Evolutionary conservation across 2,329 filamentous ascomycete species (phyloP).

Genomic region (Aspergillus intermedius): DNA sequence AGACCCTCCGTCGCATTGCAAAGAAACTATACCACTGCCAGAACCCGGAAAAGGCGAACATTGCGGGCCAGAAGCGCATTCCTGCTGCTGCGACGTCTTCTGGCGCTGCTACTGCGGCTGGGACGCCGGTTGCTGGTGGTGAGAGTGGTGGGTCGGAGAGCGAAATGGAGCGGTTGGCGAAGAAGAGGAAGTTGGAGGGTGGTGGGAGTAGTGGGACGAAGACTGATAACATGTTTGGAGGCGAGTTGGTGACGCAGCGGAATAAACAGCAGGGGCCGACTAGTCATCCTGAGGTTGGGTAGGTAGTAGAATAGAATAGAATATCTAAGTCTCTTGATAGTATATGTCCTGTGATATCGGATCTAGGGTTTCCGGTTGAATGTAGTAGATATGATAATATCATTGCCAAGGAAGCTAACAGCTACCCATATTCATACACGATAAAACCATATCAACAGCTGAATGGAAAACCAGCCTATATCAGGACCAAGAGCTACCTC

Average conservation of each 20-base stretch:
- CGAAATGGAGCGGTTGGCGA: conserved; percentile 32
- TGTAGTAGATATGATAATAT: too few relatives aligned
- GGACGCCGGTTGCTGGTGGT: conserved; percentile 6
- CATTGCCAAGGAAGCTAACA: too few relatives aligned
- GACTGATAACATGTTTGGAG: conserved; percentile 29
- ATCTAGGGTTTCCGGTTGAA: too few relatives aligned
- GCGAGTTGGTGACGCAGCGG: conserved; percentile 29
- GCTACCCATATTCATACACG: too few relatives aligned
- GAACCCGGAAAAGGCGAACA: conserved; percentile 42
- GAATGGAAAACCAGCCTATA: too few relatives aligned
- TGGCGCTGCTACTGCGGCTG: conserved; percentile 3
- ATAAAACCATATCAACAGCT: too few relatives aligned
- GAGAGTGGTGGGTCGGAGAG: conserved; percentile 27
- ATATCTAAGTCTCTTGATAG: too few relatives aligned
- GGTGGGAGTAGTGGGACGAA: conserved; percentile 13
- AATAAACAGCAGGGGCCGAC: conserved; percentile 14
- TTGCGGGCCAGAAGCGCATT: conserved; percentile 38
- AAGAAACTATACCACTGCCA: conserved; percentile 46
- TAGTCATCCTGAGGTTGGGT: background rate
- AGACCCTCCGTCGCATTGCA: conserved; percentile 40
- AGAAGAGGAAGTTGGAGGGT: conserved; percentile 34
- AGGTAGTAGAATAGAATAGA: background rate
- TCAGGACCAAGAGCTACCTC: too few relatives aligned
- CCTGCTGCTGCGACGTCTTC: conserved; percentile 22
- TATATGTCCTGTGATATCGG: too few relatives aligned